Base-by-base conservation (phyloP, 176 grass and related monocot genomes). In the Dendrocalamus sinicus region DNA sequence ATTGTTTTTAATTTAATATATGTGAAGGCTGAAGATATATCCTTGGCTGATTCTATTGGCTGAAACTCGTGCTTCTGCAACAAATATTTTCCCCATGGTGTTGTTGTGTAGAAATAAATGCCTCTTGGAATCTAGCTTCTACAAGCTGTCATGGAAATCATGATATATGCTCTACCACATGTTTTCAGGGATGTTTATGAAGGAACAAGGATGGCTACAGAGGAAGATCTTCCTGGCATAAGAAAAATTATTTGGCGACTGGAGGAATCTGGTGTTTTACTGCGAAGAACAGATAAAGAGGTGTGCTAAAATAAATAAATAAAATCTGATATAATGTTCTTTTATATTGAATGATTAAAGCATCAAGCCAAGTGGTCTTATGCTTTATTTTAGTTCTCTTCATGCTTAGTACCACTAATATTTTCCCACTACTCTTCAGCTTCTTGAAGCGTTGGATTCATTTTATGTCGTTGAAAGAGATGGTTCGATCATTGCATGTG, bases 391-490 rank as follows among this genome's bases (percentile, higher is more conserved):
- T 77, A 48, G 70, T 37, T 71, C 46, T 75, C 35, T 78, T 87
- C 23, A 51, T 61, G 50, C 44, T 71, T 72, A 85, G 62, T 73
- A 59, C 17, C 44, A 59, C 58, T 91, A 68, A 19, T 65, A 44
- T 53, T 70, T n/a, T 78, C 41, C 59, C 17, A 79, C 62, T 69
- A 26, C 35, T 86, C 13, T 84, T 87, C 86, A 98, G 96, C 91
- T 98, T 93, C 81, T 92, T 82, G 86, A 93, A 89, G 84, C 88
- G 6, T 76, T 95, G 84, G 79, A 91, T 17, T 88, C 93, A 14
- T 94, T 92, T 85, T 85, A 92, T 70, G 89, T 98, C 65, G 91
- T 98, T 66, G 93, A 98, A 89, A 98, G 96, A 95, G 96, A 98
- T 80, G 88, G 88, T 73, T 95, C 88, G 81, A 91, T 98, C 76